Percentiles rank a stretch among this genome's conserved stretches.
These are phyloP conservation scores for Carpinus fangiana DNA, from an alignment of 306 rosid species.

Conservation along the genomic window DNA sequence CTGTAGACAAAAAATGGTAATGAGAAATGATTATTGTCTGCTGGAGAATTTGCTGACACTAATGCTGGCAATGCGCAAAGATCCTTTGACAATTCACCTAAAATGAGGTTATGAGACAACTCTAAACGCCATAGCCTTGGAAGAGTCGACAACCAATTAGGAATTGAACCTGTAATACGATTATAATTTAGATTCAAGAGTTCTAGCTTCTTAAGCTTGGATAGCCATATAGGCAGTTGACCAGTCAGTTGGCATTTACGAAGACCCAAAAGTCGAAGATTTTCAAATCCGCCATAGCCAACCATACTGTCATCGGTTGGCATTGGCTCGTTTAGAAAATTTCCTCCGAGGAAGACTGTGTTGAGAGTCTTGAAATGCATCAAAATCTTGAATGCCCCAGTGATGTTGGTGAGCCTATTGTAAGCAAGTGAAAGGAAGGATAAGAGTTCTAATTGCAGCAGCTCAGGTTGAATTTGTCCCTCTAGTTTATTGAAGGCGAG, in stretches of 20 bases:
- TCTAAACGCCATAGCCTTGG: background rate
- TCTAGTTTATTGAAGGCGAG: background rate
- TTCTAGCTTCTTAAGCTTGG: conserved; percentile 5
- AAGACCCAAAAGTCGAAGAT: background rate
- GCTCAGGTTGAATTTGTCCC: conserved; percentile 1
- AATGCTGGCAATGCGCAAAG: conserved; percentile 2
- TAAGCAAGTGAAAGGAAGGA: background rate
- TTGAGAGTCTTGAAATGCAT: background rate
- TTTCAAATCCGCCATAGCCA: background rate
- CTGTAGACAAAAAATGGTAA: background rate
- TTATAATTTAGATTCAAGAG: background rate
- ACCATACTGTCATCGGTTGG: background rate
- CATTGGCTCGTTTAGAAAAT: background rate
- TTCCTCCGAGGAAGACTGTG: background rate
- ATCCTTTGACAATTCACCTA: background rate
- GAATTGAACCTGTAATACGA: conserved; percentile 9
- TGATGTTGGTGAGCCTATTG: conserved; percentile 1
- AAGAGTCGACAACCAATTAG: conserved; percentile 11
- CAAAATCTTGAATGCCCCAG: conserved; percentile 11
- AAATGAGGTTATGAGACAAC: background rate
- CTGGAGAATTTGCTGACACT: background rate
- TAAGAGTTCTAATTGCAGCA: background rate
- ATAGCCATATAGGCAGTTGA: conserved; percentile 5
- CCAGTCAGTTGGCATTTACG: background rate
- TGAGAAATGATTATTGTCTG: background rate